Evolutionary conservation across 192 early-diverging fungal species (phyloP), one percentile per base, ranked within the genome.

Genomic region (Backusella morwellensis): DNA sequence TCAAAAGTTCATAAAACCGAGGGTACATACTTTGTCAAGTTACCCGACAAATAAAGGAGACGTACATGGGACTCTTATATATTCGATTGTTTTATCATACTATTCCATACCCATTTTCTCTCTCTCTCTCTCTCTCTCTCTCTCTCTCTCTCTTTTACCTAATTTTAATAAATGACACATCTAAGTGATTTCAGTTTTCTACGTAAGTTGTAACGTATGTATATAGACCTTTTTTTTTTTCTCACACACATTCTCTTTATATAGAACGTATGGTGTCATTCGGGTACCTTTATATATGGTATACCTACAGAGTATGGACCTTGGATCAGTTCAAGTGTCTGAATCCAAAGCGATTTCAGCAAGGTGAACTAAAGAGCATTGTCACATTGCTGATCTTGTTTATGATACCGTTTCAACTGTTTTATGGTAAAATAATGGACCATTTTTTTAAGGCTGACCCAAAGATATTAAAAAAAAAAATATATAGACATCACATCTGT

Each of bases 161-260:
- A 50, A 50, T 44, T 50, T 6, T 19, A 7, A 59, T 26, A 26
- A 21, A 83, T 83, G 82, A 83, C 82, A n/a, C 82, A 83, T 80
- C 68, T 83, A 34, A 79, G 78, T 52, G 82, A 83, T 72, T 83
- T 74, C 67, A 80, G 78, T 38, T 83, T 83, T 74, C 47, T 83
- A 44, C 82, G 81, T 82, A 78, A 79, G 77, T 36, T 23, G 11
- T 63, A 47, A 32, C 3, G 11, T 50, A 7, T n/a, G 1, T n/a
- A n/a, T 19, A 44, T 19, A 50, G 0, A n/a, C 11, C 0, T 14
- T 44, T 14, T 9, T 21, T 1, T 29, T 1, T 29, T 1, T 21
- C 1, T 19, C 47, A n/a, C 47, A 54, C 4, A 40, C 5, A 38
- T 26, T 32, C 2, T 32, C 32, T 32, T 63, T 15, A 42, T 35